Percentiles rank a stretch among this genome's conserved stretches.
phyloP scores from a whole-genome alignment of 352 stramenopile species.

The Phytophthora europaea region DNA sequence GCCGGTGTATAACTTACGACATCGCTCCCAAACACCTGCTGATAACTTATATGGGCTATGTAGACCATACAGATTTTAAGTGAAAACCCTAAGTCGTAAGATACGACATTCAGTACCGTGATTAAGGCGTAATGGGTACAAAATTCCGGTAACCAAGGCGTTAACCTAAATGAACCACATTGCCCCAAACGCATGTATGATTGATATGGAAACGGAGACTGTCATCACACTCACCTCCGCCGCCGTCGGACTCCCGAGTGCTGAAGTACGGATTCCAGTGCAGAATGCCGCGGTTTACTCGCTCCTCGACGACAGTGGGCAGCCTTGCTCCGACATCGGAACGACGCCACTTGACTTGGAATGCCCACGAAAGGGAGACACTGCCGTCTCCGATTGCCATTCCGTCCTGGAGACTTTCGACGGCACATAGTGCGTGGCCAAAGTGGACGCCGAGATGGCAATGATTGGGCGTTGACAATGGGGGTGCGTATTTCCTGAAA shows the following conservation, averaged over 20 bases:
- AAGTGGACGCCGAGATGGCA: not conserved
- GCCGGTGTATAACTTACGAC: no score
- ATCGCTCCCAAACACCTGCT: no score
- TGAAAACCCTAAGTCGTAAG: no score
- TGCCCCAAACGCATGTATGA: no score
- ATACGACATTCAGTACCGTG: no score
- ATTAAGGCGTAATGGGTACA: no score
- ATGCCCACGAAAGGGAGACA: not conserved
- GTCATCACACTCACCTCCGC: not conserved
- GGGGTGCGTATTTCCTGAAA: not conserved
- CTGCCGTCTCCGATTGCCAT: not conserved
- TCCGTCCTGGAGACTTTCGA: not conserved
- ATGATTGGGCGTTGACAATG: not conserved
- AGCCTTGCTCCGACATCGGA: not conserved
- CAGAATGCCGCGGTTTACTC: constrained; percentile 2
- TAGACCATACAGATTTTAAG: no score
- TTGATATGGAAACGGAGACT: no score
- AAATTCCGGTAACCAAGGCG: no score
- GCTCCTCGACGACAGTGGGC: not conserved
- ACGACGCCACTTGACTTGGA: not conserved
- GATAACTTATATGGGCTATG: no score
- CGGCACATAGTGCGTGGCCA: not conserved
- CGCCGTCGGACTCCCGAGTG: not conserved
- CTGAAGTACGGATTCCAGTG: not conserved
- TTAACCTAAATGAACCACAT: no score